Base-by-base conservation (phyloP, 306 rosid species). In the Quillaja saponaria region DNA sequence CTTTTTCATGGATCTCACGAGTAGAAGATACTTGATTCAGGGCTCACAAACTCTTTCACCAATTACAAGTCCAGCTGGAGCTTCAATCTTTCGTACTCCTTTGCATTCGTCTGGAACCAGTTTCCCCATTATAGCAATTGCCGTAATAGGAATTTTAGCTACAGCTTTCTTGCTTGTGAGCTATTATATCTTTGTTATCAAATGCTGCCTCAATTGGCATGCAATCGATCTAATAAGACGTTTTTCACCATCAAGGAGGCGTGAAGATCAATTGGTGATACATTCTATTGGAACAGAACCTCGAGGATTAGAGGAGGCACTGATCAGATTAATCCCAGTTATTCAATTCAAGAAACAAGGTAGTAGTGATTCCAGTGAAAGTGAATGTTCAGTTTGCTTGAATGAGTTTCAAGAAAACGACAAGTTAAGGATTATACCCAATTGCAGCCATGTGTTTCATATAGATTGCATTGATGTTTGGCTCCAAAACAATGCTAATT, bases 161-260 rank as follows among this genome's bases (percentile, higher is more conserved):
- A 92, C 99, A 0, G 94, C 91, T 34, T 80, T 92, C 76, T 80
- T 92, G 66, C 87, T 92, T 0, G 89, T 92, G 17, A 74, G 91
- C 71, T 92, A 92, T 81, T 92, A 92, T 80, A 70, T 92, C 76
- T 92, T 92, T 66, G 96, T 92, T 49, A 92, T 92, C 84, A 92
- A 92, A 42, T 89, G 99, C 84, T 92, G 99, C 69, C 91, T 92
- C 61, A 87, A 70, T 53, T 92, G 99, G 99, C 99, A 92, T 81
- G 83, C 91, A 3, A 84, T 94, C 54, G 99, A 89, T 66, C 47
- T 94, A 38, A 80, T 94, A 25, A 37, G 95, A 19, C 86, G 99
- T 0, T 85, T 86, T 49, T 84, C 94, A 0, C 87, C 81, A 0
- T 85, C 99, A 0, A 54, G 81, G 13, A 81, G 72, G 8, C 73